Conservation (phyloP, 164 flowering plant genomes). For the Taxillus chinensis region DNA sequence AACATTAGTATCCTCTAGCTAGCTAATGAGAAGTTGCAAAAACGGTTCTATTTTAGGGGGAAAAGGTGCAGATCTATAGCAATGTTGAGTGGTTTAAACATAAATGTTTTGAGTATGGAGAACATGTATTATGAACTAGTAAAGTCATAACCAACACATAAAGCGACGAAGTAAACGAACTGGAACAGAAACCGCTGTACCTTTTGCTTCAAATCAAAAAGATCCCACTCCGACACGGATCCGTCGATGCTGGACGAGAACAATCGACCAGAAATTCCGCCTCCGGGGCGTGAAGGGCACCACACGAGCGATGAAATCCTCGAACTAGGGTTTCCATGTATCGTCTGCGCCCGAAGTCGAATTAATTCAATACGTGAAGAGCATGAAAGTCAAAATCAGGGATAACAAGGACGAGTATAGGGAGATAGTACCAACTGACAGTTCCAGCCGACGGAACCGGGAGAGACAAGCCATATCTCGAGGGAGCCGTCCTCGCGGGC, state of each 20-base stretch:
- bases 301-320: slow-evolving; percentile 67
- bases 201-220: slow-evolving; percentile 57
- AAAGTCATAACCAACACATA: no score
- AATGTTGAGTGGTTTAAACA: no score
- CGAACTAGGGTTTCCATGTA: slow-evolving; percentile 58
- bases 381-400: neutral
- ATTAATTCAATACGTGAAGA: neutral
- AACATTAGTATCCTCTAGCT: no score
- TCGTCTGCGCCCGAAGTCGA: slow-evolving; percentile 32
- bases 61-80: no score
- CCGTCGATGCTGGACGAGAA: slow-evolving; percentile 73
- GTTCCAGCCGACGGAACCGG: slow-evolving; percentile 95
- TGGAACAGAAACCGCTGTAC: slow-evolving; percentile 9
- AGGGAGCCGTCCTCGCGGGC: slow-evolving; percentile 92
- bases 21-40: no score
- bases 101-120: no score
- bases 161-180: no score
- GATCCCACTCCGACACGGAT: slow-evolving; percentile 76
- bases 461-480: slow-evolving; percentile 94
- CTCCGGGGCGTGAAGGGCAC: slow-evolving; percentile 31
- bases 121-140: no score
- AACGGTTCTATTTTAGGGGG: no score
- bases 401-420: neutral
- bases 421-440: slow-evolving; percentile 63
- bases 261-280: slow-evolving; percentile 37